phyloP scores from a whole-genome alignment of 2,329 filamentous ascomycete genomes.

The Clonostachys sp. region DNA sequence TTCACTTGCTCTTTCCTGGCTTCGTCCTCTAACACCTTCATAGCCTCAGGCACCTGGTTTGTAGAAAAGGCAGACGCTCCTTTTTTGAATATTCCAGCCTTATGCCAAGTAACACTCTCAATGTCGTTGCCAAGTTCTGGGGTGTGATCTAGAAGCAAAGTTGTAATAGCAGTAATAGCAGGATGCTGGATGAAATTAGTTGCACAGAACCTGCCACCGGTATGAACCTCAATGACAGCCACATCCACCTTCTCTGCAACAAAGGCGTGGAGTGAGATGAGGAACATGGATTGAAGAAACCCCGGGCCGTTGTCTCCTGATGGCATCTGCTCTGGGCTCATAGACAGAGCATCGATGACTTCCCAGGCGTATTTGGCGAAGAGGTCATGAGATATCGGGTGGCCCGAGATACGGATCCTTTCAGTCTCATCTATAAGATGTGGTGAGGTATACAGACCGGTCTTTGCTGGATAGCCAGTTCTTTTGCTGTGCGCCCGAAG shows the following conservation, averaged over 20 bases:
- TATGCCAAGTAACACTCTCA: constrained; percentile 45
- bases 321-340: too few species aligned
- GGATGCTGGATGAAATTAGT: constrained; percentile 41
- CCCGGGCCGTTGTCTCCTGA: not conserved
- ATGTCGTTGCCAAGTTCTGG: constrained; percentile 34
- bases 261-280: constrained; percentile 39
- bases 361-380: too few species aligned
- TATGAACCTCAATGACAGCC: constrained; percentile 37
- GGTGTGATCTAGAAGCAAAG: constrained; percentile 42
- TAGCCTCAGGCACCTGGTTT: too few species aligned
- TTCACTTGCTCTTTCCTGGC: too few species aligned
- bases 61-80: constrained; percentile 30
- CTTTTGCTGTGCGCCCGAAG: too few species aligned
- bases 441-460: too few species aligned
- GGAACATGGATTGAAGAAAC: constrained; percentile 26
- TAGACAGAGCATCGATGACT: too few species aligned
- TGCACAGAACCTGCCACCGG: constrained; percentile 40
- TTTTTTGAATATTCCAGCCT: constrained; percentile 42
- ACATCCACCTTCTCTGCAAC: constrained; percentile 34
- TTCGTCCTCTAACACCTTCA: too few species aligned
- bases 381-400: too few species aligned
- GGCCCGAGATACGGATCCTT: too few species aligned
- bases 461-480: too few species aligned
- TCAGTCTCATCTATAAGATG: too few species aligned
- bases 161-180: constrained; percentile 35